Evolutionary conservation across 1,284 basidiomycete genomes (phyloP), one percentile per base, ranked within the genome.

Genomic region (Schizophyllum amplum): DNA sequence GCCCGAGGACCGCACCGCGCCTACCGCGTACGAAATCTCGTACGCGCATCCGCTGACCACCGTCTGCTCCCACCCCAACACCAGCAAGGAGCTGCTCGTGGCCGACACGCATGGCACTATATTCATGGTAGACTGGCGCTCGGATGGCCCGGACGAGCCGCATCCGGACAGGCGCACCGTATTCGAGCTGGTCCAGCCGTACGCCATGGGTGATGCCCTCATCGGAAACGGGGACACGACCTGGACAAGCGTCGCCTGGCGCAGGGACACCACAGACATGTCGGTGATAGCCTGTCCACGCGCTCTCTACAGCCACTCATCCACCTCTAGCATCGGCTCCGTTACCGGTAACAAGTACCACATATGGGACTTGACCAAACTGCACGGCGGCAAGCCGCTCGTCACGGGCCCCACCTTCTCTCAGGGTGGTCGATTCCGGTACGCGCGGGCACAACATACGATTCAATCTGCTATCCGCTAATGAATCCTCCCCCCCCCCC

Each of bases 81-180:
- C 83, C 24, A 81, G 81, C 74, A 89, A 86, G 66, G 86, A 89
- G 62, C 81, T 91, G 63, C 75, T 92, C 24, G 82, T 90, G 55
- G 79, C 87, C 1, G 89, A 92, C 69, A 78, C 75, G 56, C 79
- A 78, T 47, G 89, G 89, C 22, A 84, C 82, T 21, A 74, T 91
- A 49, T 89, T 84, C 67, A 68, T 90, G 52, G 82, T 83, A 15
- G 87, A 92, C 70, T 91, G 90, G 90, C 81, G 85, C 54, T 79
- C 83, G 15, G 86, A 89, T 64, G 21, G 20, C 48, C 82, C 82
- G 1, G 76, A 76, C 22, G 79, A 79, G 74, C 22, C 77, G 77
- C 52, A 74, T 75, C 56, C 77, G 76, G 49, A 75, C 54, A 80
- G 83, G 78, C 75, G 81, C 17, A 84, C 77, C 64, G 69, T 87